These are phyloP conservation scores for Pilaira anomala DNA, from an alignment of 192 early-diverging fungal species.

Conservation along the genomic window DNA sequence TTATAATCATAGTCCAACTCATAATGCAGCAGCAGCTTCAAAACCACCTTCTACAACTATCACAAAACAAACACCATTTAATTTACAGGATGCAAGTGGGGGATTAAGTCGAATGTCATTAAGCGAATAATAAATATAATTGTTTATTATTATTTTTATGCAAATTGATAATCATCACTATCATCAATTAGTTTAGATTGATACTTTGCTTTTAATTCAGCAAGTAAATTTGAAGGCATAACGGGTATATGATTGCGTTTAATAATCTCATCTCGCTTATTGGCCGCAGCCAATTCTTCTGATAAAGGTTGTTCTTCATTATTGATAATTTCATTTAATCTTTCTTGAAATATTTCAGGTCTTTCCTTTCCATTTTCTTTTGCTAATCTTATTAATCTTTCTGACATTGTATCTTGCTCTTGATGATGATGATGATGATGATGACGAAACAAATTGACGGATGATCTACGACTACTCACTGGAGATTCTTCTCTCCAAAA, in stretches of 20 bases:
- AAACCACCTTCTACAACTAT: too few species aligned
- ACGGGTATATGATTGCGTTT: background rate
- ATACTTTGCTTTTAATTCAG: conserved; percentile 13
- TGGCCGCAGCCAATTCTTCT: background rate
- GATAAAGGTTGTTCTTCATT: background rate
- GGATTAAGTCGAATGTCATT: conserved; percentile 32
- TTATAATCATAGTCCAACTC: conserved; percentile 13
- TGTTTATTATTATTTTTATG: background rate
- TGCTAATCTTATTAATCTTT: too few species aligned
- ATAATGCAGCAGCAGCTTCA: conserved; percentile 16
- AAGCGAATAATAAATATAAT: conserved; percentile 19
- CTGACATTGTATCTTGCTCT: background rate
- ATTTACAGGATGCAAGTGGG: conserved; percentile 34
- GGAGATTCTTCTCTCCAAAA: too few species aligned
- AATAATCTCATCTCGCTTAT: background rate
- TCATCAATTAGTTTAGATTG: background rate
- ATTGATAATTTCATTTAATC: too few species aligned
- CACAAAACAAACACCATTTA: too few species aligned
- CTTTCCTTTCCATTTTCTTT: too few species aligned
- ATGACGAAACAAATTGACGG: too few species aligned
- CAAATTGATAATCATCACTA: conserved; percentile 9
- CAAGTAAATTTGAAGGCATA: background rate
- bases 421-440: too few species aligned
- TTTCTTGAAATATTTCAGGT: too few species aligned
- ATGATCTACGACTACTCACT: too few species aligned